Evolutionary conservation across 371 early-diverging fungal species (phyloP), one percentile per base, ranked within the genome.

Genomic region (Batrachochytrium dendrobatidis): DNA sequence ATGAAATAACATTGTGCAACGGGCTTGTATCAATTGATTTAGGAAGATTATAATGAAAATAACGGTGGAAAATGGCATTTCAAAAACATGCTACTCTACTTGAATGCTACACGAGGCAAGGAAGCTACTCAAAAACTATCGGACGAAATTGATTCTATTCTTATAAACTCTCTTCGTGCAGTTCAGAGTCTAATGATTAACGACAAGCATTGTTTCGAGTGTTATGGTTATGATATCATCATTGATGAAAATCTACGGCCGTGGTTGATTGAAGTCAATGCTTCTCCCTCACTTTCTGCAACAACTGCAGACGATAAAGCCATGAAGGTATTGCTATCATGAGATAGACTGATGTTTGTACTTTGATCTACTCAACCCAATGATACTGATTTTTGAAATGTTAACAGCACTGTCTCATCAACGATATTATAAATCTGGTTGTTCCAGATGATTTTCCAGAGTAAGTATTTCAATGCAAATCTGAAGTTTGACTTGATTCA

Each of bases 221-320:
- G 74, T 49, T 76, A 76, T 53, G 79, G 79, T 25, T 78, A 75
- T 56, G 79, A 78, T 55, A 71, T 78, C 22, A 74, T 78, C 43
- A 63, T 78, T 43, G 79, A 78, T 52, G 63, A 56, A 18, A 63
- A 71, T 39, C 56, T 79, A 50, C 50, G 71, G 20, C 73, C 74
- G 29, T 79, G 79, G 79, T 55, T 79, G 55, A 70, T 79, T 49
- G 79, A 76, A 61, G 79, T 79, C 15, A 79, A 79, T 46, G 79
- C 79, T 17, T 66, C 69, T 15, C 79, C 79, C 12, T 72, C 73
- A 18, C 58, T 79, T 15, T 56, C 66, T 18, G 76, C 71, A 12
- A 75, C 74, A 22, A 79, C 75, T 1, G 34, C 45, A 17, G 63
- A 64, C 55, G 79, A 79, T 53, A 57, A 68, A n/a, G 48, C 69